A percentile compares a stretch with the other conserved stretches of the same genome.
Evolutionary conservation across 192 early-diverging fungal genomes (phyloP).

Genomic region (Phycomyces nitens): DNA sequence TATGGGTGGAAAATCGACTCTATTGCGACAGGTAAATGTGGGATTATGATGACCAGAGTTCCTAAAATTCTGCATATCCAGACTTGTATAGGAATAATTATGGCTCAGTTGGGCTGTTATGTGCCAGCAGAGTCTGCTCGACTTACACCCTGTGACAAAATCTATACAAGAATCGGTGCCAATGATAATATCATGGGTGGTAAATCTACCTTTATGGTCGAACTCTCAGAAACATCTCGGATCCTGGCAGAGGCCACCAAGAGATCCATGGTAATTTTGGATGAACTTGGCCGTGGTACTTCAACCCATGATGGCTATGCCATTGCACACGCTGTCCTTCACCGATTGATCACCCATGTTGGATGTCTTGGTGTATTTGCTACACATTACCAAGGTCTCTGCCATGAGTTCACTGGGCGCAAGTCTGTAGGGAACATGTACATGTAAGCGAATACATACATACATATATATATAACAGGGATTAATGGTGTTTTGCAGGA

Average conservation of each 20-base stretch:
- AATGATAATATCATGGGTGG: slow-evolving; percentile 95
- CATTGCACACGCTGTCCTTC: slow-evolving; percentile 89
- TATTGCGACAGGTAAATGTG: slow-evolving; percentile 76
- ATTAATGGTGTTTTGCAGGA: slow-evolving; percentile 28
- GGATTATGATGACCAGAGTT: no score
- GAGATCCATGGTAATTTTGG: slow-evolving; percentile 88
- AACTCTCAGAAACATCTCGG: slow-evolving; percentile 88
- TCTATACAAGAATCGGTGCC: slow-evolving; percentile 97
- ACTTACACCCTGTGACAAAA: slow-evolving; percentile 84
- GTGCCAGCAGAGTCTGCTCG: slow-evolving; percentile 79
- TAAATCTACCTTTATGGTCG: slow-evolving; percentile 96
- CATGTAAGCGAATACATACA: slow-evolving; percentile 55
- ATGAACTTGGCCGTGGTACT: slow-evolving; percentile 97
- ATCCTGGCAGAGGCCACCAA: slow-evolving; percentile 91
- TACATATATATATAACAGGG: neutral
- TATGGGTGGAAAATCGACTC: slow-evolving; percentile 98
- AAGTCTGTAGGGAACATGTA: slow-evolving; percentile 78
- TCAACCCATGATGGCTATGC: slow-evolving; percentile 96
- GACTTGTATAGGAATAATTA: slow-evolving; percentile 89
- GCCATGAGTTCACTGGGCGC: slow-evolving; percentile 77
- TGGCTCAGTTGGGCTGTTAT: slow-evolving; percentile 95
- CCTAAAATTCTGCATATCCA: no score
- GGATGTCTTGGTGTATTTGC: slow-evolving; percentile 92
- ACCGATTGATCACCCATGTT: slow-evolving; percentile 74
- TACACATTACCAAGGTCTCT: slow-evolving; percentile 93